These are phyloP conservation scores for Ophiostoma sp. DNA, from an alignment of 2,329 filamentous ascomycete species.

Conservation along the genomic window DNA sequence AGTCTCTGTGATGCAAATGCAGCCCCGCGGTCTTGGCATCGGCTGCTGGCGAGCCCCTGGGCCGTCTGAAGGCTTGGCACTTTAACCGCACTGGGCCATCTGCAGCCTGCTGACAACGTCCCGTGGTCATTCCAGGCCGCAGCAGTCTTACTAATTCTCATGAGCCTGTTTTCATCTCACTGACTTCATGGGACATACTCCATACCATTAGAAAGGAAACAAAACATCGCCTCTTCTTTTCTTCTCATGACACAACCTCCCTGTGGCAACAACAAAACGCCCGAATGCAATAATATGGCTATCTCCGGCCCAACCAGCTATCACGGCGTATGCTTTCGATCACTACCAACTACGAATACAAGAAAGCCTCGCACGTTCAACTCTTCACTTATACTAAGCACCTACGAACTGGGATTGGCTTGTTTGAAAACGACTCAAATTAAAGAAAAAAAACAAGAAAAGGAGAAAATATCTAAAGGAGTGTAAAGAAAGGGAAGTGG, in stretches of 20 bases:
- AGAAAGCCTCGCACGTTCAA: background rate
- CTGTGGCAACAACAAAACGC: background rate
- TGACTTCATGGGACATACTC: too few relatives aligned
- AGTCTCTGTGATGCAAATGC: background rate
- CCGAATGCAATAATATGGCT: background rate
- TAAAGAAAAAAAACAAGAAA: constrained; percentile 10
- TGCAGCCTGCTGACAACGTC: constrained; percentile 4
- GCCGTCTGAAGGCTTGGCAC: constrained; percentile 16
- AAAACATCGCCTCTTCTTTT: background rate
- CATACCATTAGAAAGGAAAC: background rate
- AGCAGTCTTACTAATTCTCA: background rate
- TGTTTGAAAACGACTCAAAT: constrained; percentile 13
- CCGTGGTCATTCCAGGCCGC: background rate
- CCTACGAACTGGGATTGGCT: background rate
- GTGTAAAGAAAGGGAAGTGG: constrained; percentile 22
- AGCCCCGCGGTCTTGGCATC: constrained; percentile 12
- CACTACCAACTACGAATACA: background rate
- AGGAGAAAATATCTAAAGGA: constrained; percentile 12
- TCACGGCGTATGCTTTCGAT: background rate
- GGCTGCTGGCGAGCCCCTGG: background rate
- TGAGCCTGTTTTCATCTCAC: background rate
- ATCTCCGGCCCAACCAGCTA: background rate
- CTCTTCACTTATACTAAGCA: background rate
- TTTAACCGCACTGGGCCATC: constrained; percentile 19
- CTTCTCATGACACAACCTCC: background rate